Evolutionary conservation across 805 yeast species (phyloP).

Genomic region (Candida silvicultrix): DNA sequence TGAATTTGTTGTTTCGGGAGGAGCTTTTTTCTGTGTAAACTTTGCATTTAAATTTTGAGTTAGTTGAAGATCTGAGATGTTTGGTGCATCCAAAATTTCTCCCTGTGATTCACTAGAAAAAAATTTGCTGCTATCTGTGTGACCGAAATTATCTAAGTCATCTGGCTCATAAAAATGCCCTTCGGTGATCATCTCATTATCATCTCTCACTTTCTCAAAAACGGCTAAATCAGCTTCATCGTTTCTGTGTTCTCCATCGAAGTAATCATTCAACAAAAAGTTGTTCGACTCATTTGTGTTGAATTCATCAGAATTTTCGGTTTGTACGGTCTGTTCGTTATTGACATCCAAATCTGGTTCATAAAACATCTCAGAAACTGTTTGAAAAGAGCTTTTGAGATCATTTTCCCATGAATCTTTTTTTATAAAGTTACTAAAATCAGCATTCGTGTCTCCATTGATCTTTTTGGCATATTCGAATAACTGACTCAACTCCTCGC

Average conservation of each 20-base stretch:
- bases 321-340: neutral
- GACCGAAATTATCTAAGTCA: neutral
- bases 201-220: constrained; percentile 4
- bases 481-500: constrained; percentile 28
- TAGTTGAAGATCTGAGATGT: constrained; percentile 7
- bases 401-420: constrained; percentile 18
- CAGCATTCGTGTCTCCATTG: constrained; percentile 5
- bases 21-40: constrained; percentile 5
- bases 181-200: constrained; percentile 3
- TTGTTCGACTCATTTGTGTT: constrained; percentile 1
- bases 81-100: neutral
- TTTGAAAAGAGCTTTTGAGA: constrained; percentile 26
- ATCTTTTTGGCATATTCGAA: constrained; percentile 24
- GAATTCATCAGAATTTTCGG: neutral
- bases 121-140: neutral
- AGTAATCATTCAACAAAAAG: constrained; percentile 6
- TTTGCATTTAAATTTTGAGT: constrained; percentile 5
- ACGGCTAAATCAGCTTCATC: constrained; percentile 3
- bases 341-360: constrained; percentile 13
- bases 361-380: constrained; percentile 24
- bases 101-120: neutral
- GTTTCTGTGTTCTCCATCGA: constrained; percentile 4
- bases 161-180: neutral
- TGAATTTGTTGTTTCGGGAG: constrained; percentile 4
- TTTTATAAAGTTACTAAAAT: constrained; percentile 17